Evolutionary conservation across 495 filamentous ascomycete species (phyloP).

Genomic region (Cercophora scortea): DNA sequence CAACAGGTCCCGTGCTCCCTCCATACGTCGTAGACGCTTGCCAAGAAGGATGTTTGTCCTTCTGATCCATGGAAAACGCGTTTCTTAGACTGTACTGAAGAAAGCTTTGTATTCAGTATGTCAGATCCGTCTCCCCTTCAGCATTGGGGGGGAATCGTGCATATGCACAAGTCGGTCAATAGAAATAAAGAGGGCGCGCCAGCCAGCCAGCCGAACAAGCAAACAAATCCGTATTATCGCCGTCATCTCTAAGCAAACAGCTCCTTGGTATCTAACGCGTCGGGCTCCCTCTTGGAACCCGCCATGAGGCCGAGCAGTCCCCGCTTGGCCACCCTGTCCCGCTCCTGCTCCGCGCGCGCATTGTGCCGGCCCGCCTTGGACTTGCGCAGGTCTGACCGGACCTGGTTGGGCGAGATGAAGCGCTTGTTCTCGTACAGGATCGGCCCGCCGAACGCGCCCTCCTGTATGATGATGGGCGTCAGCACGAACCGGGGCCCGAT

Average conservation of each 20-base stretch:
- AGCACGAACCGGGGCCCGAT: conserved; percentile 93
- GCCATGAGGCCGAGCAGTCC: conserved; percentile 65
- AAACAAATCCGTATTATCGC: neutral
- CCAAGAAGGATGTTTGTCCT: too few species aligned
- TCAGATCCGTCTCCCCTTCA: too few species aligned
- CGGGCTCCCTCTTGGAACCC: conserved; percentile 50
- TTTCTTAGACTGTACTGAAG: too few species aligned
- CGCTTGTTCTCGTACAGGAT: conserved; percentile 99
- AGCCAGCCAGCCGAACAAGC: neutral
- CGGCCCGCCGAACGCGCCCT: conserved; percentile 90
- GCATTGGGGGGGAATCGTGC: too few species aligned
- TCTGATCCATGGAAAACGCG: too few species aligned
- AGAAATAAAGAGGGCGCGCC: too few species aligned
- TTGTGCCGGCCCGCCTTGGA: conserved; percentile 70
- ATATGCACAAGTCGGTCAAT: too few species aligned
- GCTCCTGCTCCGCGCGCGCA: conserved; percentile 58
- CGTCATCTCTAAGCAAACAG: conserved; percentile 60
- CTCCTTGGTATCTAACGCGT: conserved; percentile 70
- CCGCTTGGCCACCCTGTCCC: conserved; percentile 66
- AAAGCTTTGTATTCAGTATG: too few species aligned
- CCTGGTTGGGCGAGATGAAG: conserved; percentile 93
- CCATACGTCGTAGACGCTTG: too few species aligned
- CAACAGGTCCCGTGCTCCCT: too few species aligned
- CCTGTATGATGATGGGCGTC: conserved; percentile 92
- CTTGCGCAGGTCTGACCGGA: conserved; percentile 69